Evolutionary conservation across 768 basidiomycete species (phyloP).

Genomic region (Calocera cornea): DNA sequence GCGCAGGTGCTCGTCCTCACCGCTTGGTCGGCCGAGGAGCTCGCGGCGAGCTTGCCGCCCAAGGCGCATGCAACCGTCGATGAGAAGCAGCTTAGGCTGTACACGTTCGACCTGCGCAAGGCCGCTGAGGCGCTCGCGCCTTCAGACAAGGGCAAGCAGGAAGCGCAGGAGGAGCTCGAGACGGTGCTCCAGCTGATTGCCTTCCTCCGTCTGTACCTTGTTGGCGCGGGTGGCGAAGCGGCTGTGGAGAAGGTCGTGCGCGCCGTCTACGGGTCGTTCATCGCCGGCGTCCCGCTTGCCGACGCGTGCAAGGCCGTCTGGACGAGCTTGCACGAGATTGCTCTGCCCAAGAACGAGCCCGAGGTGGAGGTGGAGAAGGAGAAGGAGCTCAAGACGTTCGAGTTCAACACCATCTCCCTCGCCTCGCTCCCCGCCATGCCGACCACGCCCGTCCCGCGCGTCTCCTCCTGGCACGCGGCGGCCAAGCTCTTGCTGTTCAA

Average conservation of each 20-base stretch:
- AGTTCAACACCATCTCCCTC: conserved; percentile 61
- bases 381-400: conserved; percentile 37
- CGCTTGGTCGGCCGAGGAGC: conserved; percentile 61
- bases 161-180: conserved; percentile 23
- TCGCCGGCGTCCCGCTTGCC: conserved; percentile 20
- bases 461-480: conserved; percentile 68
- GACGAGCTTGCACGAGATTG: conserved; percentile 49
- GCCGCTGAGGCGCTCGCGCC: conserved; percentile 35
- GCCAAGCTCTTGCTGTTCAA: conserved; percentile 85
- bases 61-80: conserved; percentile 35
- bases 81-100: conserved; percentile 43
- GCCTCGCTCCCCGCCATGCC: conserved; percentile 32
- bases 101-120: conserved; percentile 43
- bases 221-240: conserved; percentile 41
- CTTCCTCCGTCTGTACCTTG: conserved; percentile 75
- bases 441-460: conserved; percentile 44
- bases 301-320: conserved; percentile 49
- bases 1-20: conserved; percentile 64
- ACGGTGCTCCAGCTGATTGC: conserved; percentile 56
- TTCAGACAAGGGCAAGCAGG: conserved; percentile 16
- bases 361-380: conserved; percentile 26
- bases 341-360: conserved; percentile 25
- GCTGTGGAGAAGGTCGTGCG: conserved; percentile 24
- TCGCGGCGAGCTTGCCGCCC: conserved; percentile 50
- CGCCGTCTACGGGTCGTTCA: conserved; percentile 22